These are phyloP conservation scores for Kurtzmaniella quercitrusa DNA, from an alignment of 1,139 yeast genomes.

Conservation along the genomic window DNA sequence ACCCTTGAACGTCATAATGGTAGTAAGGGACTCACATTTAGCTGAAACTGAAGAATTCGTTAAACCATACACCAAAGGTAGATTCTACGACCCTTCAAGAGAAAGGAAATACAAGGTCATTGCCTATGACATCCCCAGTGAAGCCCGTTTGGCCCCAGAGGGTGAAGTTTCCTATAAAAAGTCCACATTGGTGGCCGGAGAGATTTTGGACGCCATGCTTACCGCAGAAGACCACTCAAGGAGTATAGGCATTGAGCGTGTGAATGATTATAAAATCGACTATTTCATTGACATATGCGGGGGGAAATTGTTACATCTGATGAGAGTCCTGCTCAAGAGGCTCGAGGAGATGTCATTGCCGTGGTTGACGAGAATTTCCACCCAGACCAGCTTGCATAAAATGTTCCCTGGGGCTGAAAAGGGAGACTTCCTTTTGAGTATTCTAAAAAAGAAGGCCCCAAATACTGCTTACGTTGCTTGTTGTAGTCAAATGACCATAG, in stretches of 20 bases:
- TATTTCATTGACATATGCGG: conserved; percentile 40
- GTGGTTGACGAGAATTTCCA: conserved; percentile 15
- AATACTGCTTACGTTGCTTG: conserved; percentile 34
- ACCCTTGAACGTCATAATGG: conserved; percentile 26
- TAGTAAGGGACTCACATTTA: conserved; percentile 25
- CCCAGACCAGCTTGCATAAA: conserved; percentile 13
- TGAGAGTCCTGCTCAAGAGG: conserved; percentile 23
- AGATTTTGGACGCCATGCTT: conserved; percentile 34
- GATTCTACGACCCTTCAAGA: conserved; percentile 18
- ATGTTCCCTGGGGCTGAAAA: conserved; percentile 25
- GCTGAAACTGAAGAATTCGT: conserved; percentile 21
- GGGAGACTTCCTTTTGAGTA: conserved; percentile 32
- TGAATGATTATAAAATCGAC: conserved; percentile 31
- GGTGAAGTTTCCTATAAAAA: conserved; percentile 40
- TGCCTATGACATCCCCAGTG: conserved; percentile 32
- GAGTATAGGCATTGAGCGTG: conserved; percentile 17
- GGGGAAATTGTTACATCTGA: conserved; percentile 32
- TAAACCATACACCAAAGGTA: conserved; percentile 17
- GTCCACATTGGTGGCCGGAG: conserved; percentile 37
- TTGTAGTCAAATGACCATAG: conserved; percentile 27
- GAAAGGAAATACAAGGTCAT: conserved; percentile 22
- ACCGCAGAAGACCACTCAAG: conserved; percentile 13
- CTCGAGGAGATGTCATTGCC: conserved; percentile 33
- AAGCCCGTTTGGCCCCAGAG: conserved; percentile 29
- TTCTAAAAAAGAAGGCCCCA: conserved; percentile 34